A percentile compares a stretch with the other conserved stretches of the same genome.
These are phyloP conservation scores for Tylopilus sp. DNA, from an alignment of 1,284 basidiomycete species.

Conservation along the genomic window DNA sequence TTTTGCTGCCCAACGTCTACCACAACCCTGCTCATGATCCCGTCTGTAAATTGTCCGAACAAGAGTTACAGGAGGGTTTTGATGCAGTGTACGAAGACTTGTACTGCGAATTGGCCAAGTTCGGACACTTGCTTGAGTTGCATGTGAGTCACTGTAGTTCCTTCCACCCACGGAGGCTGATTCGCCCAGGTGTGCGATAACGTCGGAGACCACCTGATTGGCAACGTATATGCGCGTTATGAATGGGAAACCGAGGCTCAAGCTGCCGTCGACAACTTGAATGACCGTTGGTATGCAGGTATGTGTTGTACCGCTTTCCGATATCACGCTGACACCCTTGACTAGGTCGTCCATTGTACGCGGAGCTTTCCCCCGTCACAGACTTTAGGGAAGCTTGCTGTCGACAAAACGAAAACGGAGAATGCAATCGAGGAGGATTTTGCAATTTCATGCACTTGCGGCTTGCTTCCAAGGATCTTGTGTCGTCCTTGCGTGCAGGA, in stretches of 20 bases:
- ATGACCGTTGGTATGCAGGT: slow-evolving; percentile 98
- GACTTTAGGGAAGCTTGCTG: slow-evolving; percentile 99
- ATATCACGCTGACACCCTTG: slow-evolving; percentile 1
- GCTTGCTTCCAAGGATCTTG: slow-evolving; percentile 79
- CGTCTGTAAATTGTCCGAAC: slow-evolving; percentile 79
- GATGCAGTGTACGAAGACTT: slow-evolving; percentile 97
- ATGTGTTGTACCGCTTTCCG: slow-evolving; percentile 33
- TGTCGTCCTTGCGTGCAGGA: slow-evolving; percentile 75
- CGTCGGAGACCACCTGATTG: slow-evolving; percentile 97
- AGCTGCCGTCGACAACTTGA: slow-evolving; percentile 88
- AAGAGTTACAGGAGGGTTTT: slow-evolving; percentile 93
- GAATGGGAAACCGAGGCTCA: slow-evolving; percentile 99
- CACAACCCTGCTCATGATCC: slow-evolving; percentile 96
- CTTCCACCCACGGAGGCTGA: not conserved
- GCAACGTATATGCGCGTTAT: slow-evolving; percentile 97
- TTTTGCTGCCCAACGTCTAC: slow-evolving; percentile 97
- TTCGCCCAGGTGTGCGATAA: slow-evolving; percentile 88
- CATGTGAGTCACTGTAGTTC: slow-evolving; percentile 61
- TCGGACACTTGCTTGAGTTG: slow-evolving; percentile 92
- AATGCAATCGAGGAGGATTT: slow-evolving; percentile 94
- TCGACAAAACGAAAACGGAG: slow-evolving; percentile 95
- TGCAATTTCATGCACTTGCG: slow-evolving; percentile 99
- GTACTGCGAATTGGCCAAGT: slow-evolving; percentile 91
- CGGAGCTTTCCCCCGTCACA: slow-evolving; percentile 97
- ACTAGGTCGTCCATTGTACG: slow-evolving; percentile 89